Evolutionary conservation across 345 rosid species (phyloP).

Genomic region (Hibiscus tridactylites): DNA sequence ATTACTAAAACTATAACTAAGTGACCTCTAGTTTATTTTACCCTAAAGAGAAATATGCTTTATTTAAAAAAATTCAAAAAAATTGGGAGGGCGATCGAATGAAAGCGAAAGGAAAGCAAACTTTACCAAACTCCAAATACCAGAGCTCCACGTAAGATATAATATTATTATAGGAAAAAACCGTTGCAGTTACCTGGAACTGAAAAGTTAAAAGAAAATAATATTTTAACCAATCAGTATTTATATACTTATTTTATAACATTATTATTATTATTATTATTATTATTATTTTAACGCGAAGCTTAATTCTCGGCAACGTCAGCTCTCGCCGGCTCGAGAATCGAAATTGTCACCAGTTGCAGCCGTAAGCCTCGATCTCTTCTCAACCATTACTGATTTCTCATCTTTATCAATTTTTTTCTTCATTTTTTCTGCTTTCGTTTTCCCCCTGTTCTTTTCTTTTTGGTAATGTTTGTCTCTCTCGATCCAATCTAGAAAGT

Average conservation of each 20-base stretch:
- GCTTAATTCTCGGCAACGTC: constrained; percentile 48
- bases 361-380: constrained; percentile 22
- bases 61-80: too few relatives aligned
- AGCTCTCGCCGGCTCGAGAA: constrained; percentile 20
- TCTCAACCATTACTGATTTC: constrained; percentile 18
- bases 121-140: neutral
- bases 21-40: too few relatives aligned
- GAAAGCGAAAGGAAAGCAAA: neutral
- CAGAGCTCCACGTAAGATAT: neutral
- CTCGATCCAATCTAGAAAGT: neutral
- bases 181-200: neutral
- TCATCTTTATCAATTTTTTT: neutral
- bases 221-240: neutral
- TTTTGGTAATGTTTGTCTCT: neutral
- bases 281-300: neutral
- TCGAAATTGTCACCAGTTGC: constrained; percentile 17
- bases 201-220: neutral
- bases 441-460: neutral
- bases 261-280: too few relatives aligned
- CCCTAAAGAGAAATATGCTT: too few relatives aligned
- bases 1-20: too few relatives aligned
- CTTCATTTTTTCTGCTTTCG: neutral
- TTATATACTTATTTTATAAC: neutral
- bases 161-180: neutral
- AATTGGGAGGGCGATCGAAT: too few relatives aligned